These are phyloP conservation scores for Neoarthrinium moseri DNA, from an alignment of 2,329 filamentous ascomycete species.

Conservation along the genomic window DNA sequence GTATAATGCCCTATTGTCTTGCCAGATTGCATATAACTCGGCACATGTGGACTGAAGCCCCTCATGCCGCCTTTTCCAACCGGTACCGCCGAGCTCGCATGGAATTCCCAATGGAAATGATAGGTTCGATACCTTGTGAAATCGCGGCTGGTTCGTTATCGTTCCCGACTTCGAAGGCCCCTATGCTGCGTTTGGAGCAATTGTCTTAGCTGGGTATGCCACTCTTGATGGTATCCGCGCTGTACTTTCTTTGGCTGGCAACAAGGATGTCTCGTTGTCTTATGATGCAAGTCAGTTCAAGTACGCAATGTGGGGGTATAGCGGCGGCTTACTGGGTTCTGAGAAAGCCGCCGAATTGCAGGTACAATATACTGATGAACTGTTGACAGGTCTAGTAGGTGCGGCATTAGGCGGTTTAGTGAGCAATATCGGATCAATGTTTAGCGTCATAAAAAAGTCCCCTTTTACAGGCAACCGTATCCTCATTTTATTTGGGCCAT, in stretches of 20 bases:
- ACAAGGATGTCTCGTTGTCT: neutral
- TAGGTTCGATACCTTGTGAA: neutral
- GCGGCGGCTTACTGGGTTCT: constrained; percentile 40
- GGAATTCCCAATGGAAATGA: neutral
- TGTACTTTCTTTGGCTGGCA: neutral
- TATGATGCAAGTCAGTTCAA: constrained; percentile 9
- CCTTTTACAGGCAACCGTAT: neutral
- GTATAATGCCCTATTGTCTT: neutral
- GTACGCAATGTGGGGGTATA: constrained; percentile 52
- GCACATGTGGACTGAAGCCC: neutral
- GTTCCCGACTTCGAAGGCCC: constrained; percentile 1
- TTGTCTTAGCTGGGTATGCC: neutral
- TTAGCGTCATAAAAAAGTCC: neutral
- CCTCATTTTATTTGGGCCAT: neutral
- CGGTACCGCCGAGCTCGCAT: neutral
- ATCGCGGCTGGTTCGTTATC: neutral
- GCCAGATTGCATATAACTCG: neutral
- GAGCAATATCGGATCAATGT: neutral
- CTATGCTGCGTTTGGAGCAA: neutral
- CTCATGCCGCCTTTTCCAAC: neutral
- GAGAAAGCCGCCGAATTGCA: constrained; percentile 7
- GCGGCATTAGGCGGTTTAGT: neutral
- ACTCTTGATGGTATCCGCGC: neutral
- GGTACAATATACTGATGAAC: neutral
- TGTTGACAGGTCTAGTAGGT: neutral